phyloP scores from a whole-genome alignment of 2,329 filamentous ascomycete species.

The Hypoxylon sp. region DNA sequence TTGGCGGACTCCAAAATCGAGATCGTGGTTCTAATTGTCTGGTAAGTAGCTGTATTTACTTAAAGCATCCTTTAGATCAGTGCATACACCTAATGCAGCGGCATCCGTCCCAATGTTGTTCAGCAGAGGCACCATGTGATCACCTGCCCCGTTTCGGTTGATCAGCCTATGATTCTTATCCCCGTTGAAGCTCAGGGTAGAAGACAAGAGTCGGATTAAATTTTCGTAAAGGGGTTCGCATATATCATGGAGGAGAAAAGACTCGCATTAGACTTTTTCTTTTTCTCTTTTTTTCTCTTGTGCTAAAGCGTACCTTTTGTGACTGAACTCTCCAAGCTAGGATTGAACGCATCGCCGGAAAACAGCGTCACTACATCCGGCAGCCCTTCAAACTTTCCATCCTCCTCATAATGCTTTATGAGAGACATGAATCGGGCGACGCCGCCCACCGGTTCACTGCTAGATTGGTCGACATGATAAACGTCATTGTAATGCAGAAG shows the following conservation, averaged over 20 bases:
- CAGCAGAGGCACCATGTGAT: constrained; percentile 89
- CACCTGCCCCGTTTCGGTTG: constrained; percentile 59
- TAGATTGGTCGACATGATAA: constrained; percentile 83
- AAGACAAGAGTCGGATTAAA: background rate
- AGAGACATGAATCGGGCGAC: constrained; percentile 84
- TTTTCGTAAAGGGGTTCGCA: background rate
- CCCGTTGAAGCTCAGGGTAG: background rate
- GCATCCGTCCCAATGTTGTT: constrained; percentile 82
- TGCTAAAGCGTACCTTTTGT: constrained; percentile 75
- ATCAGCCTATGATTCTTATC: constrained; percentile 19
- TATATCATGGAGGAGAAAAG: background rate
- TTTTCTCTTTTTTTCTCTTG: background rate
- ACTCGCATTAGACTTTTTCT: background rate
- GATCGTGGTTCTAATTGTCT: constrained; percentile 79
- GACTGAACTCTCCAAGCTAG: constrained; percentile 86
- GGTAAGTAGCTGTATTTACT: constrained; percentile 26
- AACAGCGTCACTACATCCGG: constrained; percentile 81
- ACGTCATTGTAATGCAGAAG: constrained; percentile 94
- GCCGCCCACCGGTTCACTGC: constrained; percentile 86
- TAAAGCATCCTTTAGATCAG: constrained; percentile 6
- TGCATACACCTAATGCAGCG: constrained; percentile 82
- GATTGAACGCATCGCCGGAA: constrained; percentile 93
- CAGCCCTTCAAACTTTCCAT: constrained; percentile 71
- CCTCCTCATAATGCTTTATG: constrained; percentile 78
- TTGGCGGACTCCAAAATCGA: constrained; percentile 90